Conservation (phyloP, 192 early-diverging fungal genomes). For the Coemansia sp. region DNA sequence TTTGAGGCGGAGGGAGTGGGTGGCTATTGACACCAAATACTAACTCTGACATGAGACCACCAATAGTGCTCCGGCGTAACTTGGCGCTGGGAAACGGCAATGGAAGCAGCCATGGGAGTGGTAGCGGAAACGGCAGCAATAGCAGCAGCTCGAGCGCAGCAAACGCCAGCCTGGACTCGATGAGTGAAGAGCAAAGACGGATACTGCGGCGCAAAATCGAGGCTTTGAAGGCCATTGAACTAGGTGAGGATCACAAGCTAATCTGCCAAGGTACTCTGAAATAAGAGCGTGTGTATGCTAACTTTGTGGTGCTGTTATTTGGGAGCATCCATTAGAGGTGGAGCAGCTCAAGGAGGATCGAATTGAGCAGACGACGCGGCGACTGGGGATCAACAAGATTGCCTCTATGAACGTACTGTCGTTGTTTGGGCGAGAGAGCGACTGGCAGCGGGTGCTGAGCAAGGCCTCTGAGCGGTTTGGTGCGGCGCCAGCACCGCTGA, state of each 20-base stretch:
- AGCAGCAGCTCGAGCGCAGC: conserved; percentile 10
- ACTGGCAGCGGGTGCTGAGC: conserved; percentile 26
- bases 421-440: conserved; percentile 25
- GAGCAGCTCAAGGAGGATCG: conserved; percentile 34
- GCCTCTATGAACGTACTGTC: conserved; percentile 31
- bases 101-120: conserved; percentile 15
- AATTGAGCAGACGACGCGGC: conserved; percentile 19
- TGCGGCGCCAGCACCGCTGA: conserved; percentile 28
- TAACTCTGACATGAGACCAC: neutral
- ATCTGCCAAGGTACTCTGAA: neutral
- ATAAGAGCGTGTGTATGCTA: neutral
- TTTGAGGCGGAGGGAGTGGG: neutral
- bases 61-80: conserved; percentile 10
- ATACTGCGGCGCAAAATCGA: conserved; percentile 49
- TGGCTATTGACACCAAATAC: neutral
- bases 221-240: conserved; percentile 34
- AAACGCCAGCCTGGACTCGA: conserved; percentile 22
- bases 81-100: neutral
- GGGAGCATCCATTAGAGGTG: conserved; percentile 28
- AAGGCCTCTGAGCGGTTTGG: conserved; percentile 18
- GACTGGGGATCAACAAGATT: conserved; percentile 22
- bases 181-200: conserved; percentile 51
- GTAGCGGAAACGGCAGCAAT: conserved; percentile 5
- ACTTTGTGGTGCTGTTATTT: neutral
- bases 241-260: conserved; percentile 29